Evolutionary conservation across 768 basidiomycete genomes (phyloP), one percentile per base, ranked within the genome.

Genomic region (Gymnopilus junonius): DNA sequence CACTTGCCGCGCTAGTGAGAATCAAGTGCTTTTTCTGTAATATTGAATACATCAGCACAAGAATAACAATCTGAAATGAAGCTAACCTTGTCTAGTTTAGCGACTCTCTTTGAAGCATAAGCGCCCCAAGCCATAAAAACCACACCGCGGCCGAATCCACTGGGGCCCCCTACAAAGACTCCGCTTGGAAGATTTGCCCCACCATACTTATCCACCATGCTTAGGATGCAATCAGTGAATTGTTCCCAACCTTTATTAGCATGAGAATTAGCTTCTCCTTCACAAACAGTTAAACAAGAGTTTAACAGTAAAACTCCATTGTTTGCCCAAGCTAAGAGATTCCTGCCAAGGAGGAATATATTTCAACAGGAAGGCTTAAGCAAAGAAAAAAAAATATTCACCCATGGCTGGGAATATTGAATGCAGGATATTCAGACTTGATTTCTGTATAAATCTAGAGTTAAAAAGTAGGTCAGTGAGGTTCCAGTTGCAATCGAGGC

Each of bases 241-340:
- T 83, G 76, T 74, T 97, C 94, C 96, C 96, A 97, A 59, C 96
- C 96, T 74, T 83, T 88, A 69, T 87, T 85, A 40, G 88, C 85
- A 75, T 97, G 96, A 55, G 94, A 95, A 37, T 85, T 92, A 17
- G 96, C 86, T 59, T 84, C 68, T 60, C 83, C 83, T 0, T 91
- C 90, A 58, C 86, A 85, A 39, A 97, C 96, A 2, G 96, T 97
- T 53, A 98, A 82, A 62, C 89, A 91, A n/a, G 94, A 51, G 93
- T 97, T 98, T 50, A 97, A 85, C 75, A 97, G 85, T 63, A 97
- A 81, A 40, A 98, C 95, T 55, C 96, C 96, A 61, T 90, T 89
- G 63, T 86, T 80, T 1, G 95, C 93, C 91, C 94, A 95, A 20
- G 81, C 74, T 6, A 86, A 85, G 45, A 98, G 82, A 71, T 94